Conservation (phyloP, 75 land plant species). For the Azolla pinnata region DNA sequence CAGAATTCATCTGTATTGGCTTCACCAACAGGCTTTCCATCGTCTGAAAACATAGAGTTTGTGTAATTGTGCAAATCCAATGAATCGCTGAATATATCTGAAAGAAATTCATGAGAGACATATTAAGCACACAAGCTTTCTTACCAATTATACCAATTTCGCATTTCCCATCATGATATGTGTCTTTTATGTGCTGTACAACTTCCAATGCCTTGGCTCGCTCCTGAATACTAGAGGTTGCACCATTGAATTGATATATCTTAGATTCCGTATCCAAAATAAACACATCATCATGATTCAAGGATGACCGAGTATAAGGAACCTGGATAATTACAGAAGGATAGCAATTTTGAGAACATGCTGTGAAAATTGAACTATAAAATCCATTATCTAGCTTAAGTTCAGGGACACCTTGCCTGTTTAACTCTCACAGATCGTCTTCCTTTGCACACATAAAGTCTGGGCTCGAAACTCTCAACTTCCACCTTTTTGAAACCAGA, state of each 20-base stretch:
- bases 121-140: slow-evolving; percentile 8
- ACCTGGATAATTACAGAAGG: slow-evolving; percentile 60
- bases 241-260: slow-evolving; percentile 94
- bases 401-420: slow-evolving; percentile 45
- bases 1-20: slow-evolving; percentile 95
- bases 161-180: slow-evolving; percentile 91
- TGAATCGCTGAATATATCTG: neutral
- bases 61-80: neutral
- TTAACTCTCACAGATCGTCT: slow-evolving; percentile 87
- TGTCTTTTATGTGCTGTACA: slow-evolving; percentile 86
- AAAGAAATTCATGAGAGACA: too few relatives aligned
- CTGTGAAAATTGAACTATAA: too few relatives aligned
- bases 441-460: slow-evolving; percentile 79
- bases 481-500: slow-evolving; percentile 85
- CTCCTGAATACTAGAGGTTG: slow-evolving; percentile 91
- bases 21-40: slow-evolving; percentile 90
- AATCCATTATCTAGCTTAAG: neutral
- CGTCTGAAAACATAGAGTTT: too few relatives aligned
- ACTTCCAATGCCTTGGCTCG: slow-evolving; percentile 95
- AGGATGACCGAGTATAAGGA: slow-evolving; percentile 71
- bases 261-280: slow-evolving; percentile 83
- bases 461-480: slow-evolving; percentile 51
- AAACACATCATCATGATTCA: slow-evolving; percentile 96
- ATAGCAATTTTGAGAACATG: too few relatives aligned
- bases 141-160: slow-evolving; percentile 83